A percentile compares a stretch with the other conserved stretches of the same genome.
Conservation (phyloP, 2,329 filamentous ascomycete genomes). For the Colletotrichum higginsianum region DNA sequence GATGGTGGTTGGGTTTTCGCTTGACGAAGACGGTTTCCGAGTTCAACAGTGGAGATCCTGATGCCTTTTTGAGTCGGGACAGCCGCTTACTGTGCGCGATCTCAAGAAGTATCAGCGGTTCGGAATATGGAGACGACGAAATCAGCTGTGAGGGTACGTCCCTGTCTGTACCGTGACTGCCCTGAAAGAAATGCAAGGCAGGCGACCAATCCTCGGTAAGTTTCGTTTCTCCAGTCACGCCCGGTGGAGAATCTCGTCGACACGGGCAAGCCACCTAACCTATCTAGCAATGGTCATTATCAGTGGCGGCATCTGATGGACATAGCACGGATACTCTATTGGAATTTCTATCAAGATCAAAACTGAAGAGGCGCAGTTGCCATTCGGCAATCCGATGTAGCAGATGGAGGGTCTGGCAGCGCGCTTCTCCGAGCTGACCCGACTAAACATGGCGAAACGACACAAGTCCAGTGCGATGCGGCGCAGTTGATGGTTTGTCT, state of each 20-base stretch:
- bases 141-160: background rate
- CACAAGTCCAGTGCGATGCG: background rate
- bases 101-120: background rate
- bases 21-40: background rate
- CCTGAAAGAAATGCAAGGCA: background rate
- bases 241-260: constrained; percentile 7
- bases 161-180: background rate
- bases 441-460: too few species aligned
- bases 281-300: background rate
- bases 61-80: background rate
- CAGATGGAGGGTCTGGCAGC: too few species aligned
- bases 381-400: too few species aligned
- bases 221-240: constrained; percentile 28
- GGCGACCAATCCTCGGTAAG: constrained; percentile 7
- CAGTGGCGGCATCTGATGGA: background rate
- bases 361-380: too few species aligned
- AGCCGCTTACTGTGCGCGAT: background rate
- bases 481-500: background rate
- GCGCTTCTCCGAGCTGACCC: too few species aligned
- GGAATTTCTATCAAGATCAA: too few species aligned
- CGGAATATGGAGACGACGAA: background rate
- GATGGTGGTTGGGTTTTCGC: background rate
- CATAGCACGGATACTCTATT: background rate
- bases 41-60: background rate
- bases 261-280: background rate